Base-by-base conservation (phyloP, 768 basidiomycete genomes). In the Sistotremastrum niveocremeum region DNA sequence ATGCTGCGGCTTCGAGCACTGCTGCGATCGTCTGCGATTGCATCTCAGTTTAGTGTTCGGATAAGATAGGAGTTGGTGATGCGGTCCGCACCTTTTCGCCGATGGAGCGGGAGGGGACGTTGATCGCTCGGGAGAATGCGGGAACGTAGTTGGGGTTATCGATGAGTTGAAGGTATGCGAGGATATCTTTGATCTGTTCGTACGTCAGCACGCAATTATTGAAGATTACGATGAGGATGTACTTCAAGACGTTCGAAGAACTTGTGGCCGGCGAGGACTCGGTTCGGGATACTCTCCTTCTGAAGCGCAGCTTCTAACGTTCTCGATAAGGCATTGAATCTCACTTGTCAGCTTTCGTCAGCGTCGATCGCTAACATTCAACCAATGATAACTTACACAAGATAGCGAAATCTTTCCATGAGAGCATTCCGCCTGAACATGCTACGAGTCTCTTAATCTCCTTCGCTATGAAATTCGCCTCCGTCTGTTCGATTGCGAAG, bases 161-260 rank as follows among this genome's bases (percentile, higher is more conserved):
- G 2, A 82, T 66, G 3, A 93, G 65, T 57, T 90, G 88, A 3
- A 93, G 66, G 56, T 91, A 91, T 2, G 82, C 79, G 31, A 90
- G 63, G 7, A 89, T 46, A 60, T 88, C 84, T 63, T 88, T 88
- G 56, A 91, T 73, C 80, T 84, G 50, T 5, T 38, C 38, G 33
- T 42, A 1, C 37, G 35, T 29, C 35, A 34, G 28, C 7, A 20
- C 28, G 7, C n/a, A 12, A 41, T 46, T 41, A 34, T 12, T 31
- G 36, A 37, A 12, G 20, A 28, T 51, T 7, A 42, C 37, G 31
- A 28, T 34, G 10, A 44, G 1, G 32, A 52, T 65, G 41, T 38
- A 79, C 82, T 69, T 90, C 88, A 55, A 76, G 58, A 11, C 87
- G 76, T 51, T 90, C 85, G 54, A 91, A 91, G 69, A 90, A 90